Conservation (phyloP, 345 rosid species). For the Populus pruinosa region DNA sequence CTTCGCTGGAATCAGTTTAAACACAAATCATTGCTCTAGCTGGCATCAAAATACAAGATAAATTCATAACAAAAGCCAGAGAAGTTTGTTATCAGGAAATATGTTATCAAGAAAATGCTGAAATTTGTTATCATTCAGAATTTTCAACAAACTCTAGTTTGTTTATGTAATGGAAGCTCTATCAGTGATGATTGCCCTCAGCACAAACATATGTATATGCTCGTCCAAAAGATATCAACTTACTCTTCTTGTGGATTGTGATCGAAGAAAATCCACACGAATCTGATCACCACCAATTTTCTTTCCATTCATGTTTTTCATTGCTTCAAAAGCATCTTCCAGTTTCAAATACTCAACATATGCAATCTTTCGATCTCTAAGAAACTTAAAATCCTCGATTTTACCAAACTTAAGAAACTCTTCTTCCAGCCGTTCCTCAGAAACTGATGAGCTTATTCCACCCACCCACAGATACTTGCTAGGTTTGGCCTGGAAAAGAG, state of each 20-base stretch:
- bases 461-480: slow-evolving; percentile 83
- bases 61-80: not conserved
- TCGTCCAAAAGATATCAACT: slow-evolving; percentile 23
- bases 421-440: slow-evolving; percentile 62
- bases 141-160: not conserved
- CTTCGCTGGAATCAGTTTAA: not conserved
- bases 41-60: not conserved
- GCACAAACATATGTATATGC: not conserved
- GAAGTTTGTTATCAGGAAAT: not conserved
- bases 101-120: not conserved
- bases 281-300: slow-evolving; percentile 72
- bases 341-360: slow-evolving; percentile 56
- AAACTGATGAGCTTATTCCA: slow-evolving; percentile 64
- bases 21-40: not conserved
- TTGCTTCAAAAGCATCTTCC: slow-evolving; percentile 74
- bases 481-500: slow-evolving; percentile 69
- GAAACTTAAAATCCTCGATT: slow-evolving; percentile 73
- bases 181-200: not conserved
- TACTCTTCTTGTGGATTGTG: slow-evolving; percentile 70
- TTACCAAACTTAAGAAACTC: slow-evolving; percentile 75
- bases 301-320: slow-evolving; percentile 76
- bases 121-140: not conserved
- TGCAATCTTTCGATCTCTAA: slow-evolving; percentile 73
- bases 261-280: slow-evolving; percentile 88
- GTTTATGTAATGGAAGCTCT: not conserved